These are phyloP conservation scores for Naganishia sp. DNA, from an alignment of 1,284 basidiomycete genomes.

Conservation along the genomic window DNA sequence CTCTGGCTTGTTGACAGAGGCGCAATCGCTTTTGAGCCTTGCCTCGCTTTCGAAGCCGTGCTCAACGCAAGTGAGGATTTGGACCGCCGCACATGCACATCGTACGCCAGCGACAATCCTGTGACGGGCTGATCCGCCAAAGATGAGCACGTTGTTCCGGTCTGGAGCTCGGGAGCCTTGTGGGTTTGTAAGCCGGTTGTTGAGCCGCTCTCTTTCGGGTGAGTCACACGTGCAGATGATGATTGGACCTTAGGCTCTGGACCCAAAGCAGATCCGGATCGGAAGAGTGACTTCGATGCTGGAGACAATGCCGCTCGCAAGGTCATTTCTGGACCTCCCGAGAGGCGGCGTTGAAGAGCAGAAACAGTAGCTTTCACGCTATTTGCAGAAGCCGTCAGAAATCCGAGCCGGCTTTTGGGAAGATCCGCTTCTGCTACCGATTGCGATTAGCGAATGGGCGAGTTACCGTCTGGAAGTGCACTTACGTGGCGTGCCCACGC, in stretches of 20 bases:
- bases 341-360: slow-evolving; percentile 7
- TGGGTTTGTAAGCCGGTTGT: too few species aligned
- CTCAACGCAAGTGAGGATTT: slow-evolving; percentile 8
- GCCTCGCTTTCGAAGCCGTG: neutral
- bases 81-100: slow-evolving; percentile 17
- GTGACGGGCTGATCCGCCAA: neutral
- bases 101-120: slow-evolving; percentile 16
- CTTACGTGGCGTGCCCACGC: too few species aligned
- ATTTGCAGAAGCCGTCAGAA: slow-evolving; percentile 16
- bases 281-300: neutral
- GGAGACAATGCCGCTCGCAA: neutral
- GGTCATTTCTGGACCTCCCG: neutral
- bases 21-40: neutral
- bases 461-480: too few species aligned
- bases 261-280: too few species aligned
- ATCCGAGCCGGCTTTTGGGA: slow-evolving; percentile 11
- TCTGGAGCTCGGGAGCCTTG: too few species aligned
- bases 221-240: too few species aligned
- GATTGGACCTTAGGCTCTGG: too few species aligned
- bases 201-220: too few species aligned
- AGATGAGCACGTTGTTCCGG: too few species aligned
- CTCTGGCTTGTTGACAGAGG: neutral
- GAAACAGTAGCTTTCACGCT: slow-evolving; percentile 18
- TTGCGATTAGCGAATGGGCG: too few species aligned
- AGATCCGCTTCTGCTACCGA: neutral